Evolutionary conservation across 169 alveolate genomes (phyloP), one percentile per base, ranked within the genome.

Genomic region (Babesia caballi): DNA sequence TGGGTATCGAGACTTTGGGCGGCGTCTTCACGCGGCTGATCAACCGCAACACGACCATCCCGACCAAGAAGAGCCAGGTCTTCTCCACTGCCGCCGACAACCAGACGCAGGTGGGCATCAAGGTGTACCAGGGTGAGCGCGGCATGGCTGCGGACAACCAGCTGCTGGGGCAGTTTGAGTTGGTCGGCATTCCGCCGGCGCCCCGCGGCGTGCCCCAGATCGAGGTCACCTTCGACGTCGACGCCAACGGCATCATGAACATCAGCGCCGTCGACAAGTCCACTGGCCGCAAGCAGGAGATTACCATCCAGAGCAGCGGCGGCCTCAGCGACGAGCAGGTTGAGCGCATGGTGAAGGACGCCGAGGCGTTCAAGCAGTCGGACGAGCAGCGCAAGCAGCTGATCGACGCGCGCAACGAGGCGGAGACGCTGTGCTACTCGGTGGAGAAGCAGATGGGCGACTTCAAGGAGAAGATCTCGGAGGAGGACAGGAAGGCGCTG

Each of bases 111-210:
- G 99, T 98, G 53, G 95, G 97, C 61, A 97, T 98, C 84, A 95
- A 97, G 94, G 99, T 98, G 42, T 98, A 86, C 92, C 97, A 98
- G 90, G 99, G 99, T 40, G 99, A 98, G 88, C 93, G 99, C 75
- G 98, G 94, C 75, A 95, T 96, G 97, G 99, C 99, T 6, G 93
- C 94, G 25, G 98, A 97, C 82, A 98, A 98, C 90, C 96, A 96
- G 89, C 80, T 95, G 82, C 92, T 98, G 63, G 99, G 99, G 44
- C 95, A 97, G 53, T 98, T 98, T 83, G 98, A 95, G 63, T 92
- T 98, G 59, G 96, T 95, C 52, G 99, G 99, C 58, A 95, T 94
- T 67, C 99, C 99, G 19, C 98, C 98, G 23, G 99, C 99, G 23
- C 99, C 99, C 15, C 94, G 98, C 54, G 99, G 97, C 25, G 97